Percentiles rank a stretch among this genome's conserved stretches.
phyloP scores from a whole-genome alignment of 1,284 basidiomycete species.

The Ceratobasidium papillatum region DNA sequence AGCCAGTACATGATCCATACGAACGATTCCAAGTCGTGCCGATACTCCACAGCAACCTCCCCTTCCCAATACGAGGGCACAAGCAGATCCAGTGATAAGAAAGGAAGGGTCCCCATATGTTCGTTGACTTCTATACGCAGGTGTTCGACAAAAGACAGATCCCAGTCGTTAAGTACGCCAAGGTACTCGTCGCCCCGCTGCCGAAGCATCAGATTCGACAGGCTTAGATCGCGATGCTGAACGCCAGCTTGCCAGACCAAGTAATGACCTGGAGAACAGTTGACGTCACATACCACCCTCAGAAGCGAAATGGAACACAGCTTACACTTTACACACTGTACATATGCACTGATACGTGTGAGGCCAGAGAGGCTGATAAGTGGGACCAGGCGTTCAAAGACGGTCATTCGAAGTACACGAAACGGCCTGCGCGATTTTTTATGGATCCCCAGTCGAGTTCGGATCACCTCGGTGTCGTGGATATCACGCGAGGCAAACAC shows the following conservation, averaged over 20 bases:
- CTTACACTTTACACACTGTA: not conserved
- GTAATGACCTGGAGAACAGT: not conserved
- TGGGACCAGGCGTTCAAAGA: not conserved
- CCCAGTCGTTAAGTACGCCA: not conserved
- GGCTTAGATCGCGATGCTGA: not conserved
- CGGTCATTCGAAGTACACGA: not conserved
- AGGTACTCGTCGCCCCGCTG: not conserved
- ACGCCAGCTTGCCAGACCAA: not conserved
- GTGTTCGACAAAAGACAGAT: not conserved
- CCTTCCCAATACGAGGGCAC: not conserved
- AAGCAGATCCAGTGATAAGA: not conserved
- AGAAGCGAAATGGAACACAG: no score
- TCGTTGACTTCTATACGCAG: not conserved
- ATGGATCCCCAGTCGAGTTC: not conserved
- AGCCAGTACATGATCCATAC: slow-evolving; percentile 2
- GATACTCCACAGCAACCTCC: not conserved
- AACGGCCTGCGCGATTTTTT: not conserved
- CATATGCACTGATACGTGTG: not conserved
- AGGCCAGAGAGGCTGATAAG: not conserved
- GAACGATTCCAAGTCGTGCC: slow-evolving; percentile 6
- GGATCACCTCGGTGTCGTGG: not conserved
- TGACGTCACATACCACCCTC: no score
- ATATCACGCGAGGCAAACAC: not conserved
- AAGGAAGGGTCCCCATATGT: not conserved
- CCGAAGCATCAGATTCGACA: not conserved